A percentile compares a stretch with the other conserved stretches of the same genome.
phyloP scores from a whole-genome alignment of 176 grass and related monocot genomes.

The Elymus sibiricus region DNA sequence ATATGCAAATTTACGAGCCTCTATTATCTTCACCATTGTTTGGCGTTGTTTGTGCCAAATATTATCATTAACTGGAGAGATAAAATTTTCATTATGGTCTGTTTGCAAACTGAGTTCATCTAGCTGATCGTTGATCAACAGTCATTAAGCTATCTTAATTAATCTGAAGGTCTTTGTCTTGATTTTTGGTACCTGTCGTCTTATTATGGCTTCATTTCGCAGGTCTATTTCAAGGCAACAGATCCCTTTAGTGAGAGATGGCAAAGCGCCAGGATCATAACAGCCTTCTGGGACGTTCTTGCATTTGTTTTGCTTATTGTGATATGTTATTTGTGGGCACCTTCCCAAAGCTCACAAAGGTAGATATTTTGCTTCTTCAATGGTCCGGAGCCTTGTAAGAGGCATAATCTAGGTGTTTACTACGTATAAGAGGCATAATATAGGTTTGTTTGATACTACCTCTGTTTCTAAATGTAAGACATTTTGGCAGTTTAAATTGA shows the following conservation, averaged over 20 bases:
- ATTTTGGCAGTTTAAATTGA: too few relatives aligned
- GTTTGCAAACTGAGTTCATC: not conserved
- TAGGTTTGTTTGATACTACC: not conserved
- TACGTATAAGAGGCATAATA: not conserved
- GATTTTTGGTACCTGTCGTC: not conserved
- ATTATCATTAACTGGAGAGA: not conserved
- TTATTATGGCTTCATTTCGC: conserved; percentile 25
- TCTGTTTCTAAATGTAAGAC: too few relatives aligned
- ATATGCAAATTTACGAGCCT: not conserved
- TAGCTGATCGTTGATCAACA: conserved; percentile 1
- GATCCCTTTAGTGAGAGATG: conserved; percentile 96
- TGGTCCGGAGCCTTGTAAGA: conserved; percentile 2
- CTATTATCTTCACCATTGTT: not conserved
- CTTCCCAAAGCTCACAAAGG: conserved; percentile 97
- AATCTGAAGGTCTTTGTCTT: not conserved
- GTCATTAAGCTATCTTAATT: not conserved
- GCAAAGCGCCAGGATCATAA: conserved; percentile 97
- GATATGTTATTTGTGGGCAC: conserved; percentile 93
- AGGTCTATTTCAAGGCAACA: conserved; percentile 99
- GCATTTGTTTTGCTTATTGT: conserved; percentile 81
- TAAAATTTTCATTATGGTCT: not conserved
- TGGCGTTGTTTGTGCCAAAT: not conserved
- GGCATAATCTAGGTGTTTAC: not conserved
- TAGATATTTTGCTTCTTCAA: conserved; percentile 21
- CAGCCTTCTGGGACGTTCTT: conserved; percentile 95